Evolutionary conservation across 1,284 basidiomycete species (phyloP).

Genomic region (Cutaneotrichosporon sp.): DNA sequence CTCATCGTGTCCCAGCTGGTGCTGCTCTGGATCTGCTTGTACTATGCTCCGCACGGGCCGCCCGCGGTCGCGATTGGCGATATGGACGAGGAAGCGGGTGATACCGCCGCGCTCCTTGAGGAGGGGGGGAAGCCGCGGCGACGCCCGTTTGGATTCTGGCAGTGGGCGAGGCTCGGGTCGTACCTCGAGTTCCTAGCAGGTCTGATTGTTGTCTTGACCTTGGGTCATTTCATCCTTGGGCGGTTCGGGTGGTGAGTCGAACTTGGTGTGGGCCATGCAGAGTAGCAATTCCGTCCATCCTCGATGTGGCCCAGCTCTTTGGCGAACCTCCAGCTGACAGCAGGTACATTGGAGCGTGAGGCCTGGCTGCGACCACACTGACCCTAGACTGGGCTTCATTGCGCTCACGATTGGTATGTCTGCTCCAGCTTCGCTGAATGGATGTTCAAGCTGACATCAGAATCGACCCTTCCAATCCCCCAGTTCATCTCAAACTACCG

Average conservation of each 20-base stretch:
- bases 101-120: neutral
- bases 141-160: slow-evolving; percentile 50
- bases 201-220: slow-evolving; percentile 45
- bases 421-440: no score
- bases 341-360: slow-evolving; percentile 45
- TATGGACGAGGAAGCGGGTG: slow-evolving; percentile 2
- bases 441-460: slow-evolving; percentile 16
- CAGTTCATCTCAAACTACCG: slow-evolving; percentile 52
- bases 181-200: slow-evolving; percentile 53
- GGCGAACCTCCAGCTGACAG: slow-evolving; percentile 1
- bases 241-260: slow-evolving; percentile 36
- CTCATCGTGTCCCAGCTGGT: slow-evolving; percentile 52
- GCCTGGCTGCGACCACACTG: neutral
- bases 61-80: neutral
- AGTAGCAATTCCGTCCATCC: neutral
- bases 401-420: slow-evolving; percentile 50
- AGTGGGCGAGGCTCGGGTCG: slow-evolving; percentile 47
- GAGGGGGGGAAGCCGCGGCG: neutral
- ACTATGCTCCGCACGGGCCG: slow-evolving; percentile 38
- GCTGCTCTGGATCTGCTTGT: slow-evolving; percentile 52
- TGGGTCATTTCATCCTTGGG: slow-evolving; percentile 41
- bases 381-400: slow-evolving; percentile 50
- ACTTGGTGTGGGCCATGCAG: slow-evolving; percentile 8
- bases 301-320: neutral
- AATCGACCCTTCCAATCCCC: slow-evolving; percentile 54